These are phyloP conservation scores for Clitopilus hobsonii DNA, from an alignment of 768 basidiomycete species.

Conservation along the genomic window DNA sequence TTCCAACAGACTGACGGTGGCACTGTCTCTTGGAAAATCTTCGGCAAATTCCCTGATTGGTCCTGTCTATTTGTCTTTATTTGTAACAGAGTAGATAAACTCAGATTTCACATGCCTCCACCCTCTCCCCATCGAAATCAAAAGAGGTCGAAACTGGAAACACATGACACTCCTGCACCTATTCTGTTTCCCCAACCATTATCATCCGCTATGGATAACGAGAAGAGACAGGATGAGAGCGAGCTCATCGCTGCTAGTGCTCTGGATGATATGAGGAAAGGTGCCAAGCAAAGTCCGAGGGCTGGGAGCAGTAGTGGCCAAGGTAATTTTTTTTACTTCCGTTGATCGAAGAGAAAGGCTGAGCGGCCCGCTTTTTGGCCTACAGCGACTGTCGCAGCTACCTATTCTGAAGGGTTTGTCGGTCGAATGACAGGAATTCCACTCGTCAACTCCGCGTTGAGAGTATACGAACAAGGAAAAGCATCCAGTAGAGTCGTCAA, in stretches of 20 bases:
- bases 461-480: slow-evolving; percentile 79
- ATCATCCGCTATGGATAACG: slow-evolving; percentile 15
- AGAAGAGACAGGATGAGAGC: slow-evolving; percentile 59
- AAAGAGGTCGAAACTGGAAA: too few species aligned
- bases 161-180: background rate
- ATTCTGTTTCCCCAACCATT: slow-evolving; percentile 12
- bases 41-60: background rate
- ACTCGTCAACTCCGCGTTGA: slow-evolving; percentile 65
- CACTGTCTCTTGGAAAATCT: background rate
- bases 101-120: background rate
- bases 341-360: background rate
- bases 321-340: background rate
- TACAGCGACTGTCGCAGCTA: slow-evolving; percentile 9
- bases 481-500: slow-evolving; percentile 82
- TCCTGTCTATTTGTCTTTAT: background rate
- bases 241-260: slow-evolving; percentile 77
- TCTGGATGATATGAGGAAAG: slow-evolving; percentile 72
- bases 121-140: background rate
- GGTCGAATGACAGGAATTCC: slow-evolving; percentile 64
- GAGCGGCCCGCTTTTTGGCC: background rate
- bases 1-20: background rate
- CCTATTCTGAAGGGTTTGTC: slow-evolving; percentile 29
- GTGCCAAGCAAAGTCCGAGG: slow-evolving; percentile 18
- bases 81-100: background rate
- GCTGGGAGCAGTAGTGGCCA: slow-evolving; percentile 8